Base-by-base conservation (phyloP, 139 green algal species). In the Micromonas pusilla region DNA sequence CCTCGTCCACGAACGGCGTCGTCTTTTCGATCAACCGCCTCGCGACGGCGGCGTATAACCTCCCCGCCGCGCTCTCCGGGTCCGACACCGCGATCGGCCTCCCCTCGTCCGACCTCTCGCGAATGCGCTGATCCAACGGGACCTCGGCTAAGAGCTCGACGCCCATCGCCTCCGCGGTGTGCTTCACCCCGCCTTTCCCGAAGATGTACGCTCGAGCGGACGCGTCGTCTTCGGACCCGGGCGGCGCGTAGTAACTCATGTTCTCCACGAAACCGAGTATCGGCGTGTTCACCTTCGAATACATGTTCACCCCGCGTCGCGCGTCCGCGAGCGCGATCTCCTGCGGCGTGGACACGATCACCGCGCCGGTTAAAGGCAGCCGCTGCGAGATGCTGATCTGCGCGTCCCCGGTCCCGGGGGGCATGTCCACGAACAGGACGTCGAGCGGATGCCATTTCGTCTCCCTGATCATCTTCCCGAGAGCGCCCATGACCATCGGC, bases 361-460 rank as follows among this genome's bases (percentile, higher is more conserved):
- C 83, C 13, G 90, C 93, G 1, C 93, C 77, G 3, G 81, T 52
- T 21, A 88, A 72, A 25, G 76, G 67, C 26, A 83, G 2, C n/a
- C 83, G 52, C 34, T 85, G 80, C 6, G 37, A 77, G 57, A 87
- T 81, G n/a, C 33, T 79, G 21, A 87, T 79, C 52, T 87, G 83
- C 34, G 80, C 80, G 39, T 87, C 76, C 52, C 90, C 90, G 19
- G 90, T 93, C 6, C 93, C 93, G 28, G 93, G 93, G 0, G 93
- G 93, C 91, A 97, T 96, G 85, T 98, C 93, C 20, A 98, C 87
- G 23, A 98, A 77, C 66, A 98, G 77, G 13, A 97, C 87, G 67
- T 98, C 91, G 37, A 97, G 83, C 30, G 67, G 38, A 4, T 85
- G 88, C 93, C 93, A 98, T 2, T 76, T 81, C 4, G 90, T 91